Base-by-base conservation (phyloP, 768 basidiomycete species). In the Russula ochroleuca region DNA sequence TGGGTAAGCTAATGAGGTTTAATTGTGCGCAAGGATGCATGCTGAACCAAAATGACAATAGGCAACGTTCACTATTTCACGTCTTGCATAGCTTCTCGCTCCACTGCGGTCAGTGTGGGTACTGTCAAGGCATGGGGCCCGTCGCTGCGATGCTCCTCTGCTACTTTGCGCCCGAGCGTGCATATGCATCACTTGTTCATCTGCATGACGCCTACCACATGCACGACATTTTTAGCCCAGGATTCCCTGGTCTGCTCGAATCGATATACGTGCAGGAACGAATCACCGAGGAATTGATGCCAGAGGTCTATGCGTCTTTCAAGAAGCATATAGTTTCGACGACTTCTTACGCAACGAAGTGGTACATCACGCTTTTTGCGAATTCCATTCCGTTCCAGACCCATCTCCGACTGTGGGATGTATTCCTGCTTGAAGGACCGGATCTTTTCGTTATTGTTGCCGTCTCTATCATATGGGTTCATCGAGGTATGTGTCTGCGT, bases 81-180 rank as follows among this genome's bases (percentile, higher is more conserved):
- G 93, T 97, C 62, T 80, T 98, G 31, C 97, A 98, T 74, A 84
- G 84, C 56, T 94, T 97, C 73, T 95, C 94, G 1, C 79, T 95
- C 21, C 79, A 80, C n/a, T 98, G 96, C 75, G 73, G 78, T 19
- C 78, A 82, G 13, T 98, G 97, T 66, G 96, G 96, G 17, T 99
- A 99, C 73, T 94, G 95, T 45, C 97, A 99, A 76, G 97, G 97
- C 64, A 99, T 99, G 97, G 95, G 97, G 2, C 92, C 96, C 7
- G 91, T 99, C 62, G 93, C 96, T 0, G 91, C 95, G 1, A 98
- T 94, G 1, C 80, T 99, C 23, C 82, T 98, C 14, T 94, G 90
- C 76, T 98, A 98, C 73, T 88, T 94, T 72, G 87, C 88, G 67
- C 93, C 97, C 9, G 91, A 94, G 76, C 87, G 86, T 57, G 90